Evolutionary conservation across 305 asterid species (phyloP).

Genomic region (Andrographis paniculata): DNA sequence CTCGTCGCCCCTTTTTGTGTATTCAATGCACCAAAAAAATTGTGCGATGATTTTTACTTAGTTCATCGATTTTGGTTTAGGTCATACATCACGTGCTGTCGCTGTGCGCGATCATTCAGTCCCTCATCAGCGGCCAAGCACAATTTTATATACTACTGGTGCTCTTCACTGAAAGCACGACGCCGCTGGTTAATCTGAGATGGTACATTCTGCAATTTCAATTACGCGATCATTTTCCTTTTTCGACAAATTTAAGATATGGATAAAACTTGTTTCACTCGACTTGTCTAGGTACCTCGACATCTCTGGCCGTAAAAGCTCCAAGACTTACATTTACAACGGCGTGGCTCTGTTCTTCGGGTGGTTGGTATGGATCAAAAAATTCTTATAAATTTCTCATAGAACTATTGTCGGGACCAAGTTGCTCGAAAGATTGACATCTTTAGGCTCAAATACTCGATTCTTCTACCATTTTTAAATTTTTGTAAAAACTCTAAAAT

Average conservation of each 20-base stretch:
- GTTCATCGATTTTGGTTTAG: conserved; percentile 21
- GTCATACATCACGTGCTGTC: conserved; percentile 86
- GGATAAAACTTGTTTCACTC: neutral
- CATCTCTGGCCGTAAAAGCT: conserved; percentile 58
- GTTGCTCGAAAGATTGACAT: neutral
- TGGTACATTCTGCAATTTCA: conserved; percentile 36
- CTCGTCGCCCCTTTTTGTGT: neutral
- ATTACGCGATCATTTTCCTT: neutral
- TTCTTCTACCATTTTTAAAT: no score
- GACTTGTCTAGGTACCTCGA: conserved; percentile 12
- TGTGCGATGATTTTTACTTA: neutral
- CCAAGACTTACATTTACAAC: conserved; percentile 54
- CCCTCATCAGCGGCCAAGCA: conserved; percentile 73
- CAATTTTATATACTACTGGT: conserved; percentile 78
- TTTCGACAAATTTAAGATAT: neutral
- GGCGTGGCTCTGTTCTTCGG: conserved; percentile 83
- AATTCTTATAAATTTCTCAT: conserved; percentile 2
- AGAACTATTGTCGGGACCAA: neutral
- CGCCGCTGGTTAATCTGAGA: conserved; percentile 85
- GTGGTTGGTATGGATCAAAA: conserved; percentile 74
- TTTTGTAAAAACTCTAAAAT: neutral
- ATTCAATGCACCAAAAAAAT: neutral
- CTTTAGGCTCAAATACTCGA: neutral
- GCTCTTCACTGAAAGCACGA: conserved; percentile 79
- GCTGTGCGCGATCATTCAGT: conserved; percentile 50